These are phyloP conservation scores for Radiomyces spectabilis DNA, from an alignment of 192 early-diverging fungal genomes.

Conservation along the genomic window DNA sequence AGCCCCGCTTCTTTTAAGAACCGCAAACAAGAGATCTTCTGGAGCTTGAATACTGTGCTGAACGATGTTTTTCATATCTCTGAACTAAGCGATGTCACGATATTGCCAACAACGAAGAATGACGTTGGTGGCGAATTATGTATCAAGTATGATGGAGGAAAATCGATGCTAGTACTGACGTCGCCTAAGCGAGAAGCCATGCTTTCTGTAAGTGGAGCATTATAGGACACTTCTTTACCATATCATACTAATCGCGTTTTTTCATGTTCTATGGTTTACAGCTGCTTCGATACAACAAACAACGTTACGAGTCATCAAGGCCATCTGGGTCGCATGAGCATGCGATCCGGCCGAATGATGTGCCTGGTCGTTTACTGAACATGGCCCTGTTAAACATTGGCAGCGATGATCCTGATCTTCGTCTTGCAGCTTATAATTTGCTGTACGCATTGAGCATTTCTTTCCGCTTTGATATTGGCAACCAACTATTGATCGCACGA, in stretches of 20 bases:
- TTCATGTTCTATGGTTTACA: no score
- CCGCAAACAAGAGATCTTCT: slow-evolving; percentile 63
- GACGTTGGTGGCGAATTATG: slow-evolving; percentile 41
- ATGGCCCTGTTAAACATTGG: slow-evolving; percentile 87
- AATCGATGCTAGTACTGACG: slow-evolving; percentile 52
- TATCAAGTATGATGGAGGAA: slow-evolving; percentile 56
- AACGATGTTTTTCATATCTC: slow-evolving; percentile 82
- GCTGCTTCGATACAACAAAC: slow-evolving; percentile 59
- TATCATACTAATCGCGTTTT: no score
- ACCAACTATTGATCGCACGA: slow-evolving; percentile 64
- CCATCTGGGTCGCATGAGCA: slow-evolving; percentile 51
- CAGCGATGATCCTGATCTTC: slow-evolving; percentile 63
- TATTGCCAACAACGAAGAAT: background rate
- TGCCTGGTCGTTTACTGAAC: slow-evolving; percentile 85
- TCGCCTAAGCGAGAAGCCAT: slow-evolving; percentile 60
- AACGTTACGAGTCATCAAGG: slow-evolving; percentile 53
- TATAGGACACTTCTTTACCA: no score
- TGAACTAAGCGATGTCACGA: slow-evolving; percentile 9
- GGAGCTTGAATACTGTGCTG: slow-evolving; percentile 58
- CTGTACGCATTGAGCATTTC: slow-evolving; percentile 67
- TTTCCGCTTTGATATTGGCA: slow-evolving; percentile 76
- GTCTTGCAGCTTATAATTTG: slow-evolving; percentile 81
- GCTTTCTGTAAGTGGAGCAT: slow-evolving; percentile 29
- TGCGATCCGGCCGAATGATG: slow-evolving; percentile 72
- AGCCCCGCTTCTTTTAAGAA: slow-evolving; percentile 7